Base-by-base conservation (phyloP, 2,329 filamentous ascomycete species). In the Talaromyces marneffei region DNA sequence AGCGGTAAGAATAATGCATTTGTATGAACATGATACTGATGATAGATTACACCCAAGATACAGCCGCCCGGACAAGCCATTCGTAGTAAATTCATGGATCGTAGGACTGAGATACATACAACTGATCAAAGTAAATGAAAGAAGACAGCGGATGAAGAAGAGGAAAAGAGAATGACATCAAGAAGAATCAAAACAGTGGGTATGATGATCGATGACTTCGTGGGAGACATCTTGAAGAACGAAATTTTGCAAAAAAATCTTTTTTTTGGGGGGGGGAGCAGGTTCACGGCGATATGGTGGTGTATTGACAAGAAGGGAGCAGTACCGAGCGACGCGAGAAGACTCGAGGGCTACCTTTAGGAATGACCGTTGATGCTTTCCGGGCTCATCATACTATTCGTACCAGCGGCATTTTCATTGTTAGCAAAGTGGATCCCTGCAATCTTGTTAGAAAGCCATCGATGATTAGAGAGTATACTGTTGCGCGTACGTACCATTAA, bases 311-410 rank as follows among this genome's bases (percentile, higher is more conserved):
- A 18, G 50, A 66, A 63, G 29, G 48, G 31, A 54, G 42, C 53
- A 27, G 54, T 39, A 62, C n/a, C 20, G 33, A 39, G 50, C 29
- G 50, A 20, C 12, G 27, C 29, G 53, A 58, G 44, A 37, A 29
- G 42, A 60, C 62, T 42, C 58, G 33, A 62, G 53, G 25, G 23
- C 58, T 48, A 31, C 39, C n/a, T 33, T 68, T 35, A 63, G 62
- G 58, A 65, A 66, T 74, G 78, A 61, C 70, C 78, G 74, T 83
- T 82, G 66, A 91, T 85, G 73, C 90, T 92, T 77, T 93, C 87
- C 3, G 91, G 91, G 71, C 90, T 94, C 81, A 93, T 91, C 85
- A 93, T 91, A 20, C 88, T 88, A 37, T 29, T 57, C 33, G 86
- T 85, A 18, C 81, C 58, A 4, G 23, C 59, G 35, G 61, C 35